Base-by-base conservation (phyloP, 345 rosid genomes). In the Clarkia xantiana region DNA sequence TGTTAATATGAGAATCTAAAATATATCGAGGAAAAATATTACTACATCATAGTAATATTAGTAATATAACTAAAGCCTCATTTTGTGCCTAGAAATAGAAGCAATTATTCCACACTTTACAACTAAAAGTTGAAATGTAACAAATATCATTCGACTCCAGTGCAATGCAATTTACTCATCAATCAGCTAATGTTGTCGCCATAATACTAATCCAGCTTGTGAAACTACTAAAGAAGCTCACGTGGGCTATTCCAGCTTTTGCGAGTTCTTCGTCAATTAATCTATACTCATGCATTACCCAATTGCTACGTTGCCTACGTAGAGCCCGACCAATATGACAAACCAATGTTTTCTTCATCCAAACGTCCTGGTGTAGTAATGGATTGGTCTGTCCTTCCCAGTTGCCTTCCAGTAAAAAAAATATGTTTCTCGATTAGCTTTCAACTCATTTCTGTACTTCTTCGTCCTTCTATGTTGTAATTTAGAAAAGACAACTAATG, bases 211-310 rank as follows among this genome's bases (percentile, higher is more conserved):
- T 20, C 2, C 49, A 15, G 10, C 19, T 19, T 38, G 20, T 10
- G 17, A 49, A 10, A 29, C 40, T 14, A 38, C 4, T 42, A 47
- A 16, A 39, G 60, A n/a, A n/a, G 42, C 85, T 79, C 72, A 90
- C 98, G 51, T 77, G 89, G 0, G 69, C 65, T 55, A 81, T 52
- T 62, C 81, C 81, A 15, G 62, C 62, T 66, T 75, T 79, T 42
- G 47, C 71, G 52, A 86, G 50, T 15, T 76, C 77, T 47, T 81
- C 74, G 51, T 79, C 89, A 36, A 66, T 57, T 41, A 91, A 69
- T 14, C 93, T 79, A 56, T 86, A 91, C 76, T 91, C 96, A 2
- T 91, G 98, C 98, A 91, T 91, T 42, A 91, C 98, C 98, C 98
- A 91, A 61, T 86, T 86, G 14, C 77, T 61, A 3, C 96, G 78